A percentile compares a stretch with the other conserved stretches of the same genome.
phyloP scores from a whole-genome alignment of 2,329 filamentous ascomycete genomes.

The Laburnicola sp. region DNA sequence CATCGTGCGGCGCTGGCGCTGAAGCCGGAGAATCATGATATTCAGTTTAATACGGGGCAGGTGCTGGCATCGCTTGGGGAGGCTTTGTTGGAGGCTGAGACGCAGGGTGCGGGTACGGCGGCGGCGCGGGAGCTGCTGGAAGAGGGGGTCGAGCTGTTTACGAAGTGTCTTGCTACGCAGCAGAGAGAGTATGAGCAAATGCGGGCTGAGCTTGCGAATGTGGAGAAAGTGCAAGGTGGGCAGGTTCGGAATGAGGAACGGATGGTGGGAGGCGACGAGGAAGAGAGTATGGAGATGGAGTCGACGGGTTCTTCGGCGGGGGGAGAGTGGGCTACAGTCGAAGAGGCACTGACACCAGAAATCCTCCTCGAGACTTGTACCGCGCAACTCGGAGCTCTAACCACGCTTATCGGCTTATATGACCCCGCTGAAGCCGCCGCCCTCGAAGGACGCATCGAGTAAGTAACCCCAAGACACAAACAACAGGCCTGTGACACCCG shows the following conservation, averaged over 20 bases:
- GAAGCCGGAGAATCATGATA: constrained; percentile 66
- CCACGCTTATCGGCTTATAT: constrained; percentile 54
- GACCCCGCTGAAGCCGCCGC: constrained; percentile 51
- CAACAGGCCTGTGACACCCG: background rate
- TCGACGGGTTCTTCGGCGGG: constrained; percentile 40
- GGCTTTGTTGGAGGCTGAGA: constrained; percentile 57
- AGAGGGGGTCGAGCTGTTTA: constrained; percentile 64
- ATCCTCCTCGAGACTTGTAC: constrained; percentile 70
- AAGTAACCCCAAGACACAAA: constrained; percentile 18
- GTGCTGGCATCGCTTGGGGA: constrained; percentile 69
- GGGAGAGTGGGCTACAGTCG: constrained; percentile 68
- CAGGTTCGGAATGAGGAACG: constrained; percentile 12
- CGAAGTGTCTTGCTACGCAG: constrained; percentile 52
- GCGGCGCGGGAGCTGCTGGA: constrained; percentile 59
- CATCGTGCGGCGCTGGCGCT: constrained; percentile 65
- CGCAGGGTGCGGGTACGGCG: constrained; percentile 42
- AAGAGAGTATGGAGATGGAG: constrained; percentile 30
- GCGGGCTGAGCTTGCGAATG: constrained; percentile 38
- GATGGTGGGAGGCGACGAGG: background rate
- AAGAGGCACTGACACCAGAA: constrained; percentile 66
- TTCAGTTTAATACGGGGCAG: constrained; percentile 72
- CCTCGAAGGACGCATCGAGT: constrained; percentile 62
- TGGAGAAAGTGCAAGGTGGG: constrained; percentile 25
- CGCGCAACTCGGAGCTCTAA: constrained; percentile 59
- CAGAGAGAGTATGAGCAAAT: constrained; percentile 51